These are phyloP conservation scores for Phytophthora kernoviae DNA, from an alignment of 352 stramenopile species.

Conservation along the genomic window DNA sequence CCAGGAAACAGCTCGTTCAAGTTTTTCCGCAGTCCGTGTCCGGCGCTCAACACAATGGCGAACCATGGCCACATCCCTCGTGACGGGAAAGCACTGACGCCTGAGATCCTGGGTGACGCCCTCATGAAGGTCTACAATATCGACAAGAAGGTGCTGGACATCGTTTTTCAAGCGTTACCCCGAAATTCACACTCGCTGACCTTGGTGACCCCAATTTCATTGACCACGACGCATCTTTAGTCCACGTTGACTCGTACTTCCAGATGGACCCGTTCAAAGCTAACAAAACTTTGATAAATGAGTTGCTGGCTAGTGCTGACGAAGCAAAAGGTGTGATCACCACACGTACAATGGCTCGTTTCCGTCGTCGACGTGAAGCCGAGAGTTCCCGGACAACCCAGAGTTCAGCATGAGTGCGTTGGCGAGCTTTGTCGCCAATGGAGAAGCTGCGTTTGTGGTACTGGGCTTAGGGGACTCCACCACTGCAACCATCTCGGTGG, in stretches of 20 bases:
- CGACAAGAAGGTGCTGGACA: slow-evolving; percentile 28
- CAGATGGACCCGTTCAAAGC: slow-evolving; percentile 41
- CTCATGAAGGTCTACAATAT: slow-evolving; percentile 60
- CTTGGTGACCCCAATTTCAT: slow-evolving; percentile 63
- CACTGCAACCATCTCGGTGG: slow-evolving; percentile 45
- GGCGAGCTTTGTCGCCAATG: slow-evolving; percentile 45
- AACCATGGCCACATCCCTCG: slow-evolving; percentile 57
- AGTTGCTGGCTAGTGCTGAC: slow-evolving; percentile 45
- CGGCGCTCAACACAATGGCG: slow-evolving; percentile 48
- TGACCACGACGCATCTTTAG: slow-evolving; percentile 70
- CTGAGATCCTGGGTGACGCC: slow-evolving; percentile 38
- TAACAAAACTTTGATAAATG: slow-evolving; percentile 49
- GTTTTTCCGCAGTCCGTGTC: slow-evolving; percentile 46
- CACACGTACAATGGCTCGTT: slow-evolving; percentile 41
- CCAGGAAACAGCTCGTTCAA: slow-evolving; percentile 34
- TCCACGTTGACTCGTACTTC: slow-evolving; percentile 63
- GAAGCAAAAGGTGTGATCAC: slow-evolving; percentile 34
- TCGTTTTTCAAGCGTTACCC: slow-evolving; percentile 23
- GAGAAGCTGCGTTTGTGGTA: slow-evolving; percentile 53
- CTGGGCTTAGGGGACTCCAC: slow-evolving; percentile 50
- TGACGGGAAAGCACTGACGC: slow-evolving; percentile 39
- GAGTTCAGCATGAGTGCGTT: slow-evolving; percentile 50
- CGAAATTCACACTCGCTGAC: slow-evolving; percentile 45
- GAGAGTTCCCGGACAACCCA: slow-evolving; percentile 44
- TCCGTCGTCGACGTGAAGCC: slow-evolving; percentile 45